A percentile compares a stretch with the other conserved stretches of the same genome.
These are phyloP conservation scores for Colletotrichum abscissum DNA, from an alignment of 2,329 filamentous ascomycete genomes.

Conservation along the genomic window DNA sequence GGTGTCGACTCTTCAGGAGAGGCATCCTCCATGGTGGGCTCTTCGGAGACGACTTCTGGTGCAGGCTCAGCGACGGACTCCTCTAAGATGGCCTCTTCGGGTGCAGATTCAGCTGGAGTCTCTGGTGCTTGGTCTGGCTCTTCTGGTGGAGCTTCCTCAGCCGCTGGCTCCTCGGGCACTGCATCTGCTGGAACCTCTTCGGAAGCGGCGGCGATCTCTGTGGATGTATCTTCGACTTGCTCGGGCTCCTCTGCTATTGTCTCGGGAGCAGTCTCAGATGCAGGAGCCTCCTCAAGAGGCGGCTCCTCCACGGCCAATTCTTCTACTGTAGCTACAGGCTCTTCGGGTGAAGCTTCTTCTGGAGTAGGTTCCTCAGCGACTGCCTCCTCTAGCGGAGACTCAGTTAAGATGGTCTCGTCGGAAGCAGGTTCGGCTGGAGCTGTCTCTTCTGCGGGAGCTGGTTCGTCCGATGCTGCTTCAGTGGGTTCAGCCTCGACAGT, in stretches of 20 bases:
- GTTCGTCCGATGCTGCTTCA: background rate
- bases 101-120: background rate
- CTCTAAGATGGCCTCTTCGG: background rate
- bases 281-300: background rate
- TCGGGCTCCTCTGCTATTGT: conserved; percentile 7
- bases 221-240: background rate
- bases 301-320: conserved; percentile 12
- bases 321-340: background rate
- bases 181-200: background rate
- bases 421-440: background rate
- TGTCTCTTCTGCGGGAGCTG: background rate
- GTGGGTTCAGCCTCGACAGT: background rate
- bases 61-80: too few species aligned
- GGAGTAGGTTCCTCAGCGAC: background rate
- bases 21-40: background rate
- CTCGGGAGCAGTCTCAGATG: background rate
- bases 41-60: background rate
- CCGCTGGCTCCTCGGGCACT: background rate
- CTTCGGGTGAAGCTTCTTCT: conserved; percentile 24
- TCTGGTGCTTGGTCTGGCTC: background rate
- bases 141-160: background rate
- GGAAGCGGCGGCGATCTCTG: background rate
- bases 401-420: background rate
- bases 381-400: background rate
- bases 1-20: background rate